phyloP scores from a whole-genome alignment of 495 filamentous ascomycete species.

The Hypoxylon lienhwacheense region DNA sequence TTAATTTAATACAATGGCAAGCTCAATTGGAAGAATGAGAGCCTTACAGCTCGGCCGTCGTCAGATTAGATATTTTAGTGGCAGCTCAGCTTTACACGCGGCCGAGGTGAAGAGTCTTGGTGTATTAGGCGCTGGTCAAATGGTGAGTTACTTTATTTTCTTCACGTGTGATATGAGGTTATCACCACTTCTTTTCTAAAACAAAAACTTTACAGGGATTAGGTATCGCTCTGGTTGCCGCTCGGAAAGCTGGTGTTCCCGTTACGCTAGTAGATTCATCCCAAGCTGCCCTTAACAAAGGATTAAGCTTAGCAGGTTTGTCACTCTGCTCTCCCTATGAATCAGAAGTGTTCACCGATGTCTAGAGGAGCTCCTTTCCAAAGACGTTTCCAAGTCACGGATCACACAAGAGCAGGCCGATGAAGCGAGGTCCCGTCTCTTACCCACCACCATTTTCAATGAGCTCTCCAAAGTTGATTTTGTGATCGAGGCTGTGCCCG shows the following conservation, averaged over 20 bases:
- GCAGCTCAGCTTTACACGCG: conserved; percentile 53
- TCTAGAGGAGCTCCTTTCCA: conserved; percentile 85
- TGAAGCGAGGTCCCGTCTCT: conserved; percentile 65
- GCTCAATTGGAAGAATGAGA: conserved; percentile 37
- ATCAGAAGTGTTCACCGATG: conserved; percentile 18
- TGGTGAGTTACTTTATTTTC: conserved; percentile 62
- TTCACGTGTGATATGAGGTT: conserved; percentile 24
- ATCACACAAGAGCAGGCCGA: conserved; percentile 79
- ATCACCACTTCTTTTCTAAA: conserved; percentile 20
- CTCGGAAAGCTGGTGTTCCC: conserved; percentile 78
- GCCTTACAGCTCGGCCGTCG: conserved; percentile 41
- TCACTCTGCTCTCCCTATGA: conserved; percentile 3
- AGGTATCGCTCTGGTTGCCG: conserved; percentile 93
- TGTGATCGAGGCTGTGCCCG: conserved; percentile 95
- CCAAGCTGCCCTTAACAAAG: conserved; percentile 86
- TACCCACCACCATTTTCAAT: conserved; percentile 71
- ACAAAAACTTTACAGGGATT: conserved; percentile 66
- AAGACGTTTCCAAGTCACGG: conserved; percentile 83
- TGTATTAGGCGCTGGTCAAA: conserved; percentile 94
- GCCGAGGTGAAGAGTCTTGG: conserved; percentile 85
- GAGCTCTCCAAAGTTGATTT: conserved; percentile 87
- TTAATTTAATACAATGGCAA: conserved; percentile 38
- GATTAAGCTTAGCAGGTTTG: conserved; percentile 82
- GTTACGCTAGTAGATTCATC: conserved; percentile 87
- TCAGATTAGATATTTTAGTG: conserved; percentile 56